phyloP scores from a whole-genome alignment of 768 basidiomycete genomes.

The Termitomyces sp. region DNA sequence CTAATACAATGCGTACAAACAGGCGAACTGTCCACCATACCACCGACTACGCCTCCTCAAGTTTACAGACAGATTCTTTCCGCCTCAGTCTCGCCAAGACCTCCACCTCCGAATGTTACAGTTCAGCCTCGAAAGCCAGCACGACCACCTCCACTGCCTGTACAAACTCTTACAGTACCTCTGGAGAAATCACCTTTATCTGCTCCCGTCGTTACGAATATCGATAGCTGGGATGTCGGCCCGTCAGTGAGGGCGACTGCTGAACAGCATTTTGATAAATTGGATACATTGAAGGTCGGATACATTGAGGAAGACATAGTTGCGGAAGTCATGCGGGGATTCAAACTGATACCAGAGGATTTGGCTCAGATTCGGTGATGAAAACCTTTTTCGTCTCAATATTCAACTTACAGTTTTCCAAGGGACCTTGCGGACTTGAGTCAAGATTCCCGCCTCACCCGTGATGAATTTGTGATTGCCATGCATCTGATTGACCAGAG shows the following conservation, averaged over 20 bases:
- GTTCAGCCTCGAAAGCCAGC: not conserved
- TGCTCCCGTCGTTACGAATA: not conserved
- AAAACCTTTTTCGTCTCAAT: not conserved
- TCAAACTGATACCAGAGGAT: constrained; percentile 29
- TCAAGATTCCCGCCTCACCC: constrained; percentile 30
- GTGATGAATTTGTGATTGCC: constrained; percentile 36
- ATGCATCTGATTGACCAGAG: constrained; percentile 32
- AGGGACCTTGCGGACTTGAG: constrained; percentile 35
- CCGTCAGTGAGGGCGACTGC: constrained; percentile 26
- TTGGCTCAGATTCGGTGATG: constrained; percentile 36
- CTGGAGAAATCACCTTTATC: not conserved
- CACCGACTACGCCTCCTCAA: constrained; percentile 27
- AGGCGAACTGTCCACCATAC: constrained; percentile 30
- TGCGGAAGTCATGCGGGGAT: constrained; percentile 30
- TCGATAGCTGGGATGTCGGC: constrained; percentile 24
- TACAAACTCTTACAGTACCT: not conserved
- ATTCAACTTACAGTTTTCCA: not conserved
- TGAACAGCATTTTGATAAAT: constrained; percentile 27
- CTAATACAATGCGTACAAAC: constrained; percentile 45
- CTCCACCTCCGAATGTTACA: not conserved
- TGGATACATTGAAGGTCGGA: constrained; percentile 29
- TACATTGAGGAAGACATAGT: constrained; percentile 31
- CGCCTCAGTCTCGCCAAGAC: constrained; percentile 6
- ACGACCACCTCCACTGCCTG: constrained; percentile 2
- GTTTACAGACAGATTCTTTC: constrained; percentile 27